Percentiles rank a stretch among this genome's conserved stretches.
Conservation (phyloP, 2,329 filamentous ascomycete species). For the Sclerotiophoma versabilis region DNA sequence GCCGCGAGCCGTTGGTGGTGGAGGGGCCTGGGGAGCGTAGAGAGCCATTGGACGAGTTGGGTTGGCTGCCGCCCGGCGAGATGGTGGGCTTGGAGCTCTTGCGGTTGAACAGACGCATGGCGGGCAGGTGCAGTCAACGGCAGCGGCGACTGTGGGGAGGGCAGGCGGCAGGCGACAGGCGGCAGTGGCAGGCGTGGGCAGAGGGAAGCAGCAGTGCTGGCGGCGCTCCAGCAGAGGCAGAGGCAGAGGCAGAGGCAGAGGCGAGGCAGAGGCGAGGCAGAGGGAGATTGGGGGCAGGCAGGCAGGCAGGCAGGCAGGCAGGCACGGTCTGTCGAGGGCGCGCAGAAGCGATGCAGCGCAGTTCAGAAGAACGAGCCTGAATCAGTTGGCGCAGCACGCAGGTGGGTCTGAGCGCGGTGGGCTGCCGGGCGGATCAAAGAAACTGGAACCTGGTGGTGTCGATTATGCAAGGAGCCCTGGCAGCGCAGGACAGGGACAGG, state of each 20-base stretch:
- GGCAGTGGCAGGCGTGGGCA: conserved; percentile 9
- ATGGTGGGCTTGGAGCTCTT: conserved; percentile 54
- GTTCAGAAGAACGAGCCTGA: conserved; percentile 22
- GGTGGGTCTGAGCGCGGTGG: conserved; percentile 27
- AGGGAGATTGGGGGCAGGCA: conserved; percentile 8
- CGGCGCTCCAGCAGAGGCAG: conserved; percentile 22
- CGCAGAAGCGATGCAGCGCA: conserved; percentile 29
- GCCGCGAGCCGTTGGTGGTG: conserved; percentile 49
- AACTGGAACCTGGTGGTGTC: conserved; percentile 16
- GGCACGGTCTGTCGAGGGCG: conserved; percentile 15
- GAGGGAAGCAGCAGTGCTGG: conserved; percentile 10
- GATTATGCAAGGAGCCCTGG: conserved; percentile 21
- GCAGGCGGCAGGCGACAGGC: neutral
- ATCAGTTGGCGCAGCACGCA: conserved; percentile 12
- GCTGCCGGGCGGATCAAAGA: conserved; percentile 31
- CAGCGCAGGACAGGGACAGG: too few species aligned
- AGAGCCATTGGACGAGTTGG: conserved; percentile 57
- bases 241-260: too few species aligned
- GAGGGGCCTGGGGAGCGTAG: conserved; percentile 59
- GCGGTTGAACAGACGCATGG: conserved; percentile 62
- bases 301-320: too few species aligned
- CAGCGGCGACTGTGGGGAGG: too few species aligned
- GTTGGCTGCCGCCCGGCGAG: conserved; percentile 47
- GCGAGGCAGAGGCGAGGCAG: neutral
- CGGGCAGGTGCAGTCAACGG: conserved; percentile 18